Base-by-base conservation (phyloP, 2,329 filamentous ascomycete species). In the Alternaria burnsii region DNA sequence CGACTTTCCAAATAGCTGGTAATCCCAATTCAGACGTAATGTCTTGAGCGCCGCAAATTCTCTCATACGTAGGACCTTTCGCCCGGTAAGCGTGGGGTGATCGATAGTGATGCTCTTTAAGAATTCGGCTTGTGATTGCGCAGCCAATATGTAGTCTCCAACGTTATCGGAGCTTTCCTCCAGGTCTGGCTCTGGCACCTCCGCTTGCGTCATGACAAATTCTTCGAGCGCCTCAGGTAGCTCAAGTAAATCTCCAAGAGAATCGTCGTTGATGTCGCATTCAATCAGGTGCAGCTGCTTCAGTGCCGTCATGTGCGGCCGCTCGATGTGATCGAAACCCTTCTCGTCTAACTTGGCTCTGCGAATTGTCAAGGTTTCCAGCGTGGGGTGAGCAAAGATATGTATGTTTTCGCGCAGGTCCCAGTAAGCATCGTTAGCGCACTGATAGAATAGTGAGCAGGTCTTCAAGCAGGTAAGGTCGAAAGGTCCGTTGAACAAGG, bases 331-430 rank as follows among this genome's bases (percentile, higher is more conserved):
- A 46, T 76, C 68, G 46, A 76, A 76, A 2, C 72, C 72, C 46
- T 71, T 62, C 24, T 76, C 73, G 48, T 76, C 73, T 20, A 76
- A 55, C 48, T 69, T 74, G 9, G 73, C 73, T 53, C 73, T 62
- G 22, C 67, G 65, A 43, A 76, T 71, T n/a, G 66, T 73, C 18
- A 76, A 55, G 7, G 41, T 66, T 44, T 76, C 72, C 10, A 76
- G 61, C 2, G 68, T 68, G 1, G 73, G 73, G 46, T 76, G 73
- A 2, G 72, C 71, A 41, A 76, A 76, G n/a, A 76, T 73, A 57
- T 76, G 73, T 30, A 76, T 76, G 58, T 76, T 76, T 53, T 76
- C 73, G 54, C 72, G 69, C 1, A 76, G 65, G 53, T 76, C 71
- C 73, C 73, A 76, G 57, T 76, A 76, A 4, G 64, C 68, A 41